phyloP scores from a whole-genome alignment of 257 asterid species.

The Schizonepeta tenuifolia region DNA sequence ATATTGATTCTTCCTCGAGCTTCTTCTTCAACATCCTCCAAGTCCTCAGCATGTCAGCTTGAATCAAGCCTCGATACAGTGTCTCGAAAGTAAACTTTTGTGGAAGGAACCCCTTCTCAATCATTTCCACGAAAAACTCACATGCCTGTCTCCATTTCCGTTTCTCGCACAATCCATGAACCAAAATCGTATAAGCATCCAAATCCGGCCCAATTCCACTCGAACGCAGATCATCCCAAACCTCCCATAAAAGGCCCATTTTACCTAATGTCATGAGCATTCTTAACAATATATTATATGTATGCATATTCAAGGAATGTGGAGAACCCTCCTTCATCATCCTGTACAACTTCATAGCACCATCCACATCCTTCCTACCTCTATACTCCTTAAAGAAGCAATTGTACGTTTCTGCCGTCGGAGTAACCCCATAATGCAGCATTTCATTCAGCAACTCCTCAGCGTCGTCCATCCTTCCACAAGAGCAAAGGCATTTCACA shows the following conservation, averaged over 20 bases:
- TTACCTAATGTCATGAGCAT: conserved; percentile 63
- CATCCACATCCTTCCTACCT: conserved; percentile 74
- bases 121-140: conserved; percentile 78
- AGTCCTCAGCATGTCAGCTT: conserved; percentile 81
- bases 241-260: conserved; percentile 63
- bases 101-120: conserved; percentile 86
- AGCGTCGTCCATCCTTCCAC: conserved; percentile 79
- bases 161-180: conserved; percentile 77
- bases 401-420: conserved; percentile 68
- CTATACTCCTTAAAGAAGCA: conserved; percentile 81
- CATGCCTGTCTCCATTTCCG: conserved; percentile 77
- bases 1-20: conserved; percentile 79
- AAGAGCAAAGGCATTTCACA: conserved; percentile 76
- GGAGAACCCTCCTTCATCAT: conserved; percentile 65
- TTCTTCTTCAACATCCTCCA: conserved; percentile 92
- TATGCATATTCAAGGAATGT: conserved; percentile 60
- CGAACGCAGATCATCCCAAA: conserved; percentile 75
- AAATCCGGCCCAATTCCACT: conserved; percentile 78
- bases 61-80: conserved; percentile 80
- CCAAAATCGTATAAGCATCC: conserved; percentile 72
- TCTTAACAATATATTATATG: conserved; percentile 68
- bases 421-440: conserved; percentile 67
- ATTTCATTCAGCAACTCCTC: conserved; percentile 63
- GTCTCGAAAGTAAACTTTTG: conserved; percentile 84
- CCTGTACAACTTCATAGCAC: conserved; percentile 65